phyloP scores from a whole-genome alignment of 2,329 filamentous ascomycete genomes.

The Trichoderma sp. region DNA sequence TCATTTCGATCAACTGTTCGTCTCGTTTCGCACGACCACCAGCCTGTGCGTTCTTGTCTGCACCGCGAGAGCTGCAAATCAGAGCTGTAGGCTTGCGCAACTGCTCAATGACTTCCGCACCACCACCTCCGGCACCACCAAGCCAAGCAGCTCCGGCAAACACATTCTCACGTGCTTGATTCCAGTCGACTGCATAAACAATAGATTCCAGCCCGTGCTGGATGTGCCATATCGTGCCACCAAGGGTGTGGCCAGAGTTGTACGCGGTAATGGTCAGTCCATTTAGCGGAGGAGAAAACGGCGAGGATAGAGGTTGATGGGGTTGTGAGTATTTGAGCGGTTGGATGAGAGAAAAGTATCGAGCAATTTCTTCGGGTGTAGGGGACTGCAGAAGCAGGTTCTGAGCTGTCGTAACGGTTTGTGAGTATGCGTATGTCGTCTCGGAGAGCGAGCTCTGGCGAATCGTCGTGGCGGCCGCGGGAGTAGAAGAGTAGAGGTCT shows the following conservation, averaged over 20 bases:
- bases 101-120: constrained; percentile 90
- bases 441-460: constrained; percentile 72
- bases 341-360: constrained; percentile 88
- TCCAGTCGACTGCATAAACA: constrained; percentile 98
- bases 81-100: constrained; percentile 90
- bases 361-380: constrained; percentile 82
- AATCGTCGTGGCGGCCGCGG: constrained; percentile 83
- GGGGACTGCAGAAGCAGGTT: constrained; percentile 69
- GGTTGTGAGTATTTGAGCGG: constrained; percentile 96
- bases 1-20: constrained; percentile 79
- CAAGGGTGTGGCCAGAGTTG: constrained; percentile 92
- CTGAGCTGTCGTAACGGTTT: constrained; percentile 50
- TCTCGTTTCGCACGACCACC: constrained; percentile 80
- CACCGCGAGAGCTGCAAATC: constrained; percentile 85
- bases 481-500: constrained; percentile 88
- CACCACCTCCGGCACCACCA: constrained; percentile 75
- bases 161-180: constrained; percentile 94
- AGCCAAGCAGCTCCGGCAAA: constrained; percentile 93
- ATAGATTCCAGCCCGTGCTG: constrained; percentile 96
- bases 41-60: constrained; percentile 68
- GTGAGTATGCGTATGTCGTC: constrained; percentile 54
- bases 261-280: constrained; percentile 95
- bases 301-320: constrained; percentile 82
- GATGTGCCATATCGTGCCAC: constrained; percentile 98
- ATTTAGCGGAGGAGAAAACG: constrained; percentile 85